phyloP scores from a whole-genome alignment of 148 eudicot genomes.

The Pharnaceum exiguum region DNA sequence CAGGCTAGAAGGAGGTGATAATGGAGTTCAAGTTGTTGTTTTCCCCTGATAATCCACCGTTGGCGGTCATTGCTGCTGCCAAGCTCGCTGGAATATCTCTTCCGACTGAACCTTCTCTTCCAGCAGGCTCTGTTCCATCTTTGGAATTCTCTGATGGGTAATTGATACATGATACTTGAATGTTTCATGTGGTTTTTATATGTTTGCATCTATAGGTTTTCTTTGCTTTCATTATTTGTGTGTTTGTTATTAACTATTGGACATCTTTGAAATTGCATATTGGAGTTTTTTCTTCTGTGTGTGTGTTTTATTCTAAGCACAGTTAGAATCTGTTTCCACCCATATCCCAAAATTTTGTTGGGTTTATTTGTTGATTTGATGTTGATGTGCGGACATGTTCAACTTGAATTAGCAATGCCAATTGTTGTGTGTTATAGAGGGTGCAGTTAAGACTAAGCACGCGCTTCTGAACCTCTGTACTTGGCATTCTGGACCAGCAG shows the following conservation, averaged over 20 bases:
- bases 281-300: too few relatives aligned
- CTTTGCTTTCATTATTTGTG: neutral
- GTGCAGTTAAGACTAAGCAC: too few relatives aligned
- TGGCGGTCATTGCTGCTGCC: constrained; percentile 55
- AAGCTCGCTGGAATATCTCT: constrained; percentile 43
- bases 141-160: constrained; percentile 58
- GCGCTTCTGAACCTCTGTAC: too few relatives aligned
- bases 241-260: neutral
- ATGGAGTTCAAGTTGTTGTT: constrained; percentile 55
- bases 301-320: too few relatives aligned
- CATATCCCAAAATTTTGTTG: too few relatives aligned
- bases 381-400: too few relatives aligned
- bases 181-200: neutral
- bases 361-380: too few relatives aligned
- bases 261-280: too few relatives aligned
- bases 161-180: neutral
- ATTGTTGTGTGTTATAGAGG: too few relatives aligned
- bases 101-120: constrained; percentile 38
- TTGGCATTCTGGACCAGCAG: too few relatives aligned
- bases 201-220: neutral
- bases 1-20: neutral
- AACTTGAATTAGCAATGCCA: too few relatives aligned
- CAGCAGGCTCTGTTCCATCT: constrained; percentile 49
- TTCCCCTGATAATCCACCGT: constrained; percentile 61
- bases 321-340: too few relatives aligned